A percentile compares a stretch with the other conserved stretches of the same genome.
phyloP scores from a whole-genome alignment of 176 grass and related monocot species.

The Pontederia crassipes region DNA sequence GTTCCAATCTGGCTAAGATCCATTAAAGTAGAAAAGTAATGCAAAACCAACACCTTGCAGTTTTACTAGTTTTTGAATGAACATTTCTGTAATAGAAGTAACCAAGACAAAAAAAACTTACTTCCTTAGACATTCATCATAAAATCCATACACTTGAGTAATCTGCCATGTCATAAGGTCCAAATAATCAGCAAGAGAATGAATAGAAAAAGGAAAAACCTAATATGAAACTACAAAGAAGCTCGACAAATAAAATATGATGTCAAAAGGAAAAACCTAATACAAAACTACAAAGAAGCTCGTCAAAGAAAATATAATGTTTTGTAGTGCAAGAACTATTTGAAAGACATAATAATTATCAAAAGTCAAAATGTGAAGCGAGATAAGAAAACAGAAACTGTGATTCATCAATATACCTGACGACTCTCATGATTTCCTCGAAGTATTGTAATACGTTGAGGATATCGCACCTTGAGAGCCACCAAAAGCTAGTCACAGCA shows the following conservation, averaged over 20 bases:
- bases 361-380: background rate
- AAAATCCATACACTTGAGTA: conserved; percentile 98
- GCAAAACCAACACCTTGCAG: no score
- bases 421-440: conserved; percentile 98
- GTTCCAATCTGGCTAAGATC: no score
- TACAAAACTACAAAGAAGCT: no score
- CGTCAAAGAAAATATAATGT: no score
- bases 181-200: conserved; percentile 12
- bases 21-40: no score
- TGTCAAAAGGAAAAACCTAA: no score
- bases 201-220: conserved; percentile 14
- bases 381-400: background rate
- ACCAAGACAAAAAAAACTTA: conserved; percentile 34
- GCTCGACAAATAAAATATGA: no score
- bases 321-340: conserved; percentile 7
- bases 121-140: conserved; percentile 96
- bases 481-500: conserved; percentile 65
- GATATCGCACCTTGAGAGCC: conserved; percentile 88
- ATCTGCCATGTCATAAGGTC: conserved; percentile 40
- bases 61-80: no score
- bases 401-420: conserved; percentile 32
- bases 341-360: background rate
- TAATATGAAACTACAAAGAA: no score
- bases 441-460: conserved; percentile 97
- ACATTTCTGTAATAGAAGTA: no score